Base-by-base conservation (phyloP, 2,329 filamentous ascomycete species). In the Penicillium janthinellum region DNA sequence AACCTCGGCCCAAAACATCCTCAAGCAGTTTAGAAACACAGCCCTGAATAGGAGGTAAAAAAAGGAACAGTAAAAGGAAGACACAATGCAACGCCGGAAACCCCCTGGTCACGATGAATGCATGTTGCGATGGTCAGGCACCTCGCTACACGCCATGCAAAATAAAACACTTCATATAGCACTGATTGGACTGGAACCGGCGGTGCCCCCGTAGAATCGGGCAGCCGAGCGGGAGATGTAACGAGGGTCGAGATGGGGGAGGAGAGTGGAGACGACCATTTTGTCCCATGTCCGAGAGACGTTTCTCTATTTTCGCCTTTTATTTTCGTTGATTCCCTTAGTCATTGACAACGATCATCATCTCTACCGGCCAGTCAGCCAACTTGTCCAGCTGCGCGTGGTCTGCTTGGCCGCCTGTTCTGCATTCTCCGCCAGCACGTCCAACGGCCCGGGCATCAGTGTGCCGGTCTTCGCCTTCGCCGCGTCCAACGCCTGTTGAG, bases 301-400 rank as follows among this genome's bases (percentile, higher is more conserved):
- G 25, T 37, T 42, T 54, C 28, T 31, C 28, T 31, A 31, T 31
- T 31, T 31, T 31, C 28, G 28, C 6, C 34, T 58, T 54, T 20
- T 20, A 20, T 28, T 59, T 10, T 42, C 7, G 41, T 42, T 56
- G 44, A 25, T 51, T 31, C 59, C 14, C n/a, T 22, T 31, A 37
- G 39, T 31, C 45, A 52, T 54, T 10, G 10, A 31, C 5, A 31
- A 34, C 11, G 8, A 41, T 53, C 39, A 52, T 35, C 34, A 35
- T 44, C 17, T 62, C 62, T 69, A 78, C 64, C 75, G 73, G 34
- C 76, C 73, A 25, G 71, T 75, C 57, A 78, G 61, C 76, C 76
- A 78, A 62, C 73, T 72, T 54, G 67, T 74, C 76, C 76, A 78
- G 63, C 76, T 71, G 63, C 70, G 70, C 47, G 72, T 66, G 50